phyloP scores from a whole-genome alignment of 805 yeast species.

The Metschnikowia cerradonensis region DNA sequence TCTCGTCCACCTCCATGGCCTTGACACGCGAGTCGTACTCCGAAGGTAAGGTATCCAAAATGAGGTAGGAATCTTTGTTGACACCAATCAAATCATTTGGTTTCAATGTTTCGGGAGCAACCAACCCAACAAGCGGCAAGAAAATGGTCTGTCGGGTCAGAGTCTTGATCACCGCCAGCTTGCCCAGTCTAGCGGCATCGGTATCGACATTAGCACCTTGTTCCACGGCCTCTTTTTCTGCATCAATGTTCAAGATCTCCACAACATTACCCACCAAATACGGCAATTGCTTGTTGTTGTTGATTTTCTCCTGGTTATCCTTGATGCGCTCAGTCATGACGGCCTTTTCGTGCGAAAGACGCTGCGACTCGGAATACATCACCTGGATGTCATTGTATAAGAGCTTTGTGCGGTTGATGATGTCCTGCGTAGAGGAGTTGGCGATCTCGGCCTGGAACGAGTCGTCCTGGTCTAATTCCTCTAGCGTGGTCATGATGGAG shows the following conservation, averaged over 20 bases:
- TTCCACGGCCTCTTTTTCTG: conserved; percentile 74
- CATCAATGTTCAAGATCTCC: conserved; percentile 83
- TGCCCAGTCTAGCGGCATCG: conserved; percentile 87
- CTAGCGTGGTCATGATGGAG: conserved; percentile 68
- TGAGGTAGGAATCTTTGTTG: conserved; percentile 91
- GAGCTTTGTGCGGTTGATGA: conserved; percentile 78
- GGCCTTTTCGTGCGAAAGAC: conserved; percentile 87
- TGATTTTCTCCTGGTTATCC: conserved; percentile 93
- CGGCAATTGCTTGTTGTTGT: conserved; percentile 92
- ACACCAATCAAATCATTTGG: conserved; percentile 99
- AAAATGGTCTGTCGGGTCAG: conserved; percentile 97
- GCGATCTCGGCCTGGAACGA: conserved; percentile 81
- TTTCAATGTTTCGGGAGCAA: conserved; percentile 82
- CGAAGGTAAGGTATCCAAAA: conserved; percentile 91
- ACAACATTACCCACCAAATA: conserved; percentile 95
- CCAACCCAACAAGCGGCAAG: conserved; percentile 91
- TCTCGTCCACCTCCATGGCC: conserved; percentile 99
- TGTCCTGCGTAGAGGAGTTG: conserved; percentile 72
- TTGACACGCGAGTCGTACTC: conserved; percentile 97
- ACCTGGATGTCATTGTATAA: conserved; percentile 94
- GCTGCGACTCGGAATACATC: conserved; percentile 85
- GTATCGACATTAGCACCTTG: conserved; percentile 95
- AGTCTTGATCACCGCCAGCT: conserved; percentile 97
- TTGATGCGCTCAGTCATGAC: conserved; percentile 91
- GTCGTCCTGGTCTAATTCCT: conserved; percentile 68